Evolutionary conservation across 164 flowering plant genomes (phyloP), one percentile per base, ranked within the genome.

Genomic region (Magnolia kwangsiensis): DNA sequence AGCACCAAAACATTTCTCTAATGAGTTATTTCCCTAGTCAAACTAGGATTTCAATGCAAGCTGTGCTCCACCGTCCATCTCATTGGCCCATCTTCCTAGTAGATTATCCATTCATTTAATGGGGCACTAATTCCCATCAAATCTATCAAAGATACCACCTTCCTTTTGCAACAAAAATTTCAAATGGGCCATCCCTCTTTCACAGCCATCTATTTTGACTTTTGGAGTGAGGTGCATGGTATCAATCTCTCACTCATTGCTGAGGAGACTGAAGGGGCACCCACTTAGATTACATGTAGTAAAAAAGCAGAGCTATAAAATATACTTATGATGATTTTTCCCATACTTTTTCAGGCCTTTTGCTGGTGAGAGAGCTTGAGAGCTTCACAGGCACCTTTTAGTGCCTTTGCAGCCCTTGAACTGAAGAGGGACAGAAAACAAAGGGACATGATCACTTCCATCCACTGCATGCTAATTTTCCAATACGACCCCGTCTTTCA

Each of bases 231-330:
- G 64, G 72, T 51, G 72, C n/a, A 55, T 66, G 19, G 45, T 75
- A 79, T 79, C 76, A 79, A 76, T n/a, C 63, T 65, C 31, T 31
- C 69, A 79, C 78, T 79, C 81, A 79, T 76, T 73, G 18, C 65
- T n/a, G 18, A 45, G 83, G 78, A 80, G 89, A 86, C 90, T 82
- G 78, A 81, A 64, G 50, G 78, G 83, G 75, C 85, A 78, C 80
- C 76, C 72, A 64, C 78, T 58, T 45, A 76, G 90, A 88, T 88
- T 82, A 74, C 82, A 82, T 86, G 94, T 85, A 84, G 74, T 82
- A 82, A 71, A 85, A 90, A 90, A 89, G 91, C 85, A 76, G 69
- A 82, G 87, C 89, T 87, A 81, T 80, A 81, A 86, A 78, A 90
- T 89, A 92, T 83, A 75, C 73, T 82, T 81, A 50, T 77, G 72